Evolutionary conservation across 345 rosid species (phyloP), one percentile per base, ranked within the genome.

Genomic region (Iberis pinnata): DNA sequence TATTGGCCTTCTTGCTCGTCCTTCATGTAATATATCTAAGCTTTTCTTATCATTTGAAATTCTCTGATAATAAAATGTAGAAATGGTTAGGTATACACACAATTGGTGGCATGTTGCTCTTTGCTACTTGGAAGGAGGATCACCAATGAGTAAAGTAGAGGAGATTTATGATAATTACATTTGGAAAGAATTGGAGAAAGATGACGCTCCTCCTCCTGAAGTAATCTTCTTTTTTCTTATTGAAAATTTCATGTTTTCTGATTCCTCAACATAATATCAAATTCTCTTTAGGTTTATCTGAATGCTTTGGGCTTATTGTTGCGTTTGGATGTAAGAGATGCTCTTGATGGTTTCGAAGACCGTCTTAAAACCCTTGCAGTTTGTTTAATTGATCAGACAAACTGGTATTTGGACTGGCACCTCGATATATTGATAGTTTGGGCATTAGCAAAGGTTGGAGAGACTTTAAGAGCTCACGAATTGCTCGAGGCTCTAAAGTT

Each of bases 91-190:
- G 86, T 69, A 72, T 41, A 90, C 96, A 20, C 96, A 90, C 75
- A 82, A 90, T 67, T 90, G 98, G 98, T 90, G 98, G 98, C 98
- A 87, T 46, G 74, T 84, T 45, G 90, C 96, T 29, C 85, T 90
- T 41, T 90, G 96, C 76, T 90, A 81, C 78, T 60, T 90, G 75
- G 98, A 87, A 81, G 95, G 95, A 63, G 77, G 84, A 69, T 70
- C 86, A 64, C 71, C 84, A 11, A 70, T 81, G 14, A 60, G 56
- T 42, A 81, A 75, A 64, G 75, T 84, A 31, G 53, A 73, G 48
- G 95, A 81, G 56, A 60, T 87, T 57, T 87, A 87, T 27, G 95
- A 90, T 50, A 58, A 70, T 58, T 66, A 51, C 61, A 87, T 90
- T 61, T 79, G 87, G 96, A 81, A 78, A 51, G 98, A 87, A 64